Evolutionary conservation across 495 filamentous ascomycete species (phyloP).

Genomic region (Margaritispora aquatica): DNA sequence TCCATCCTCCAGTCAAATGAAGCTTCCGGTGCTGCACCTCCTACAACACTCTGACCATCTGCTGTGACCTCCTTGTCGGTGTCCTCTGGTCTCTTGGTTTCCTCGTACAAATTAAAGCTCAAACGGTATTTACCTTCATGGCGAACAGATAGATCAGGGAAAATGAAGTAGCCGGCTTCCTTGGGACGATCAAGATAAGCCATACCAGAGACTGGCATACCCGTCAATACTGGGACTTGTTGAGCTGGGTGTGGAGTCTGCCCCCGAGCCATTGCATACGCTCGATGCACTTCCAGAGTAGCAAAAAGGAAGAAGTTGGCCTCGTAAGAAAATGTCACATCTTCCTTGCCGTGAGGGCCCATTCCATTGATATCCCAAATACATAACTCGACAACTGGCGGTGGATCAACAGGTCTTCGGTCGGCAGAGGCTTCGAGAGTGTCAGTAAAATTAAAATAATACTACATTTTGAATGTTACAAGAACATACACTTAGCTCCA

Average conservation of each 20-base stretch:
- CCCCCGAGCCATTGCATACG: slow-evolving; percentile 76
- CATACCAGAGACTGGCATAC: slow-evolving; percentile 93
- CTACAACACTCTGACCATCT: slow-evolving; percentile 25
- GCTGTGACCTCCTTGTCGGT: slow-evolving; percentile 43
- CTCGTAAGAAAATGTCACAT: slow-evolving; percentile 89
- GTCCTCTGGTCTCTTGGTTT: slow-evolving; percentile 61
- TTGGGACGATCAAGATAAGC: slow-evolving; percentile 89
- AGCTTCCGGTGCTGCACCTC: slow-evolving; percentile 26
- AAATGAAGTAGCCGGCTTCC: slow-evolving; percentile 95
- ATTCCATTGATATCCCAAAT: slow-evolving; percentile 73
- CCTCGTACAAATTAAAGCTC: slow-evolving; percentile 88
- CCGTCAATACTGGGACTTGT: slow-evolving; percentile 77
- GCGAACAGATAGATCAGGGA: slow-evolving; percentile 92
- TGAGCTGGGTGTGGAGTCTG: slow-evolving; percentile 53
- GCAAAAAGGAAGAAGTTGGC: slow-evolving; percentile 98
- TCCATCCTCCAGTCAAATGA: slow-evolving; percentile 55
- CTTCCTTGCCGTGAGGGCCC: slow-evolving; percentile 32
- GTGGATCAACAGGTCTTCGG: slow-evolving; percentile 92
- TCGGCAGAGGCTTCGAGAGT: slow-evolving; percentile 73
- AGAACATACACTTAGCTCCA: slow-evolving; percentile 80
- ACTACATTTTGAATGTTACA: background rate
- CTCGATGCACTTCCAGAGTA: slow-evolving; percentile 78
- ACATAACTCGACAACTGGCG: slow-evolving; percentile 89
- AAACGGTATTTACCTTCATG: slow-evolving; percentile 90
- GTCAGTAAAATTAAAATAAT: slow-evolving; percentile 4